Base-by-base conservation (phyloP, 2,329 filamentous ascomycete species). In the Neonectria neomacrospora region DNA sequence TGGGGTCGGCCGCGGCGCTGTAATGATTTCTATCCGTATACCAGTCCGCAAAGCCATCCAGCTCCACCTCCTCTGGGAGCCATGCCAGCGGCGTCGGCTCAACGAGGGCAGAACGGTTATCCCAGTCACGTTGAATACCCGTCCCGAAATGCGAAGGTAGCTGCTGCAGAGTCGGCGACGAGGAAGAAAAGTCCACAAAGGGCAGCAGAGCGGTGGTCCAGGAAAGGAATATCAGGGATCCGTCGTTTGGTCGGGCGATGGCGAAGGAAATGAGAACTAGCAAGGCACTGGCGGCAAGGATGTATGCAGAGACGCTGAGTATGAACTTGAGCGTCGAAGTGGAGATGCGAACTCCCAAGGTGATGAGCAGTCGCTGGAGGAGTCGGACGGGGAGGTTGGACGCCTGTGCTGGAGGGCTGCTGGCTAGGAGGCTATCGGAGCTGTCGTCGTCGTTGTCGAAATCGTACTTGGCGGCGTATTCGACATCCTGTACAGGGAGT, bases 201-300 rank as follows among this genome's bases (percentile, higher is more conserved):
- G 77, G 77, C 10, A 78, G 63, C 3, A 79, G 67, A 1, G 70
- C 70, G 4, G 71, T 67, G 0, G 77, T 79, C 77, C 77, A 79
- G 0, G 77, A 79, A 47, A 79, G 70, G 58, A 78, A 78, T 1
- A 68, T 74, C 20, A 79, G 56, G 3, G 77, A 76, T 23, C 70
- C 67, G 26, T 79, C 77, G 34, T 67, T 64, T 1, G 77, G 77
- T n/a, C 77, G 70, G 10, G 76, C 16, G 1, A 75, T 14, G 1
- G 65, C 54, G 6, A 74, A 53, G 9, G 68, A 66, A 37, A 68
- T 61, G 32, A 76, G 75, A 5, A 66, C 68, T 4, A 71, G 65
- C n/a, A 77, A 63, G 2, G 70, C 62, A 39, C 71, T 63, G 26
- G 58, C 64, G 50, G 76, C 67, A 5, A 73, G 20, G 0, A 71